Base-by-base conservation (phyloP, 495 filamentous ascomycete species). In the Penicillium mononematosum region DNA sequence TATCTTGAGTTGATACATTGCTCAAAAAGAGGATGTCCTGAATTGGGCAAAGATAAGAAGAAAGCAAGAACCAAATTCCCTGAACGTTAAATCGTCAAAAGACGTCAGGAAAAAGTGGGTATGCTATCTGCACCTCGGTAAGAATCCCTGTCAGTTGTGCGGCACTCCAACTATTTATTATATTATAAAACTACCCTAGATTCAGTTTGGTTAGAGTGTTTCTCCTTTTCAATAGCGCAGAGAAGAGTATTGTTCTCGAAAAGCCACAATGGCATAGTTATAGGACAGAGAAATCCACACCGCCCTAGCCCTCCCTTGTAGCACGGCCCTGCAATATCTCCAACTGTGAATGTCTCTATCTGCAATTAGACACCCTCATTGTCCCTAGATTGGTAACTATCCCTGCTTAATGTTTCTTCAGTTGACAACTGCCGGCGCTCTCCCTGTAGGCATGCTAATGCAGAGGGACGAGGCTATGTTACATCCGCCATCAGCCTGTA, bases 1-100 rank as follows among this genome's bases (percentile, higher is more conserved):
- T 24, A 59, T 32, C 24, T 43, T 50, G 43, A 61, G 12, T 9
- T 3, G 2, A 46, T 46, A 17, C 45, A 46, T 46, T 46, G 14
- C 27, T 10, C 25, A 17, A 17, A 44, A 24, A 24, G 9, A 29
- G 45, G 6, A 25, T 45, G 16, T 29, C 12, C 12, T 38, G 17
- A 45, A 27, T 45, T 27, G 11, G 11, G 16, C 2, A 12, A 27
- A 45, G 44, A 45, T 14, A n/a, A 27, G 3, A 14, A 44, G 22
- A 44, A 5, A 20, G 14, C 1, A n/a, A 45, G 27, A 20, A 8
- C 24, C 5, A 16, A 46, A 46, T 46, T 5, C 25, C 45, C 45
- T 25, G 17, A 5, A 17, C 5, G 16, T 29, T 22, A 1, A n/a
- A 29, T 46, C 5, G 14, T 29, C 24, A n/a, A 4, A 46, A 29